Evolutionary conservation across 148 eudicot species (phyloP), one percentile per base, ranked within the genome.

Genomic region (Chenopodium quinoa): DNA sequence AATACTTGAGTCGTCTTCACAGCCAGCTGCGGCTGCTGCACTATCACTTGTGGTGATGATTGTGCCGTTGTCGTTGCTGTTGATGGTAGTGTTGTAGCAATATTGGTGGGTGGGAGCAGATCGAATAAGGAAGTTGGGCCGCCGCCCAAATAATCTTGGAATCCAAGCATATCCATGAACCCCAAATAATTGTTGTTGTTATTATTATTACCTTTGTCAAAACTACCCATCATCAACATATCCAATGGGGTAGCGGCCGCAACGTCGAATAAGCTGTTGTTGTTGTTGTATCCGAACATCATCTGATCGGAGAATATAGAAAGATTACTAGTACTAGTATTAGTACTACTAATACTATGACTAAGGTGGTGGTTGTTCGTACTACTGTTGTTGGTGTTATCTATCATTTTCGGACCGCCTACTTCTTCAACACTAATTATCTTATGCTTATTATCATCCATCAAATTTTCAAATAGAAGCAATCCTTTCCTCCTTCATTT

Each of bases 161-260:
- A 29, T 4, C 83, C 87, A 75, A 89, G 80, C 79, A 90, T 84
- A 74, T 88, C 90, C 50, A 85, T 64, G 71, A 86, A 84, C 29
- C 84, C 86, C 11, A 76, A 34, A 65, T 68, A 44, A 54, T 44
- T 71, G 19, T 44, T 72, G 31, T 72, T 46, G 50, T 7, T 72
- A 7, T 20, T 72, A 1, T 44, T 44, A 8, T 9, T 73, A 0
- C 23, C n/a, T 10, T 75, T 81, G 46, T 64, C 76, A 17, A 66
- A 75, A 4, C 37, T 34, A 22, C 62, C 7, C 78, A 73, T 65
- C 76, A 75, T 63, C 72, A 56, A 5, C 66, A 20, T 44, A 17
- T 76, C 40, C 20, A n/a, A 65, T 3, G 74, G 12, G 10, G 63
- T 23, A 32, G 23, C 16, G 40, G 34, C 48, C 48, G 78, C 66